A percentile compares a stretch with the other conserved stretches of the same genome.
These are phyloP conservation scores for Rhodotorula kratochvilovae DNA, from an alignment of 768 basidiomycete species.

Conservation along the genomic window DNA sequence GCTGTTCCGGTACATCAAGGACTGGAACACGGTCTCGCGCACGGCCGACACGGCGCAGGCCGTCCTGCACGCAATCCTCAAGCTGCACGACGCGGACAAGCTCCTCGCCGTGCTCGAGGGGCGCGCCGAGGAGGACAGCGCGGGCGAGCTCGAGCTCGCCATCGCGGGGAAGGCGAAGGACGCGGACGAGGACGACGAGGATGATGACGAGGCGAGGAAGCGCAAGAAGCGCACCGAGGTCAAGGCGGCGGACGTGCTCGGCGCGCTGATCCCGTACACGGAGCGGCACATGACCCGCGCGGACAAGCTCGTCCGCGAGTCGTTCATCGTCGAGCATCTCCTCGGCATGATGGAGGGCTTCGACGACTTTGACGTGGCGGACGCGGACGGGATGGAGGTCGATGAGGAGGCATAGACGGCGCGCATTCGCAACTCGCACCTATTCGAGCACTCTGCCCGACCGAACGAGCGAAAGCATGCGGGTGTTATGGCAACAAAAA, in stretches of 20 bases:
- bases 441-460: neutral
- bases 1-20: slow-evolving; percentile 72
- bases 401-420: slow-evolving; percentile 2
- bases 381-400: slow-evolving; percentile 5
- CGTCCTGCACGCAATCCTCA: slow-evolving; percentile 74
- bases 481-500: neutral
- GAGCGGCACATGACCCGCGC: slow-evolving; percentile 82
- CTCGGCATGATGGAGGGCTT: slow-evolving; percentile 40
- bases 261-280: slow-evolving; percentile 86
- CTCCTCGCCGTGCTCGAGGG: slow-evolving; percentile 61
- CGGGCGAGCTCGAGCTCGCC: slow-evolving; percentile 34
- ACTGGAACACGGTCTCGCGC: slow-evolving; percentile 94
- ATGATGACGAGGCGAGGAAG: slow-evolving; percentile 23
- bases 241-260: slow-evolving; percentile 68
- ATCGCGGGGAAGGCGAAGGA: slow-evolving; percentile 9
- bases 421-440: neutral
- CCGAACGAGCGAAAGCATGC: neutral
- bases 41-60: slow-evolving; percentile 79
- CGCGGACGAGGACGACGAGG: slow-evolving; percentile 23
- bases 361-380: slow-evolving; percentile 34
- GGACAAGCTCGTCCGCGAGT: slow-evolving; percentile 85
- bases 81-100: slow-evolving; percentile 68
- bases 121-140: slow-evolving; percentile 4
- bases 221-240: slow-evolving; percentile 47
- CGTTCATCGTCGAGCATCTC: slow-evolving; percentile 75